phyloP scores from a whole-genome alignment of 2,329 filamentous ascomycete species.

The Rutstroemia sp. region DNA sequence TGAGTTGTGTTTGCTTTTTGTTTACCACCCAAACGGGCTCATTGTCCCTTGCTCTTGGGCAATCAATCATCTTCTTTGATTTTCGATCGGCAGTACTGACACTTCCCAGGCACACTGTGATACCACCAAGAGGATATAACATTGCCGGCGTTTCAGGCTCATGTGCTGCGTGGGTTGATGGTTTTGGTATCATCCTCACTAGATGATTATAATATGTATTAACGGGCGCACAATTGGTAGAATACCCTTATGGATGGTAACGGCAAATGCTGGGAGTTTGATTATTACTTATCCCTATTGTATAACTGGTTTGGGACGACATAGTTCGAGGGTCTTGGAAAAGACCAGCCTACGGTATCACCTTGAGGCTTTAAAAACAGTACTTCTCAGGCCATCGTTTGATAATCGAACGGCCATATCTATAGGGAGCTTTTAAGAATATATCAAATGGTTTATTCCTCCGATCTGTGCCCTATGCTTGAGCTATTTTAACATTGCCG shows the following conservation, averaged over 20 bases:
- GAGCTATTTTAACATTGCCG: background rate
- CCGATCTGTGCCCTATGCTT: background rate
- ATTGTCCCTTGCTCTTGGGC: background rate
- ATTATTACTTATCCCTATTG: constrained; percentile 1
- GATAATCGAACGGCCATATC: background rate
- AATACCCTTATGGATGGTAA: background rate
- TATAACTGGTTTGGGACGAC: constrained; percentile 7
- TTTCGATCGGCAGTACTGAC: constrained; percentile 19
- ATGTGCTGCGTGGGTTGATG: constrained; percentile 74
- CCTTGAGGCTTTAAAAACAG: constrained; percentile 4
- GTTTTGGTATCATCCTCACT: constrained; percentile 74
- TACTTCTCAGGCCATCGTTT: background rate
- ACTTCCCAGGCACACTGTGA: constrained; percentile 64
- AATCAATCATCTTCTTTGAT: background rate
- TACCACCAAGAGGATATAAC: constrained; percentile 82
- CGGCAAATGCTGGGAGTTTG: background rate
- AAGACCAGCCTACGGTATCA: background rate
- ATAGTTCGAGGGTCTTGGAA: background rate
- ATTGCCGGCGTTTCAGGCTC: constrained; percentile 84
- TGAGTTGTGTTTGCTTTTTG: constrained; percentile 44
- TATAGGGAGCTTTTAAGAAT: constrained; percentile 7
- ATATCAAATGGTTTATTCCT: background rate
- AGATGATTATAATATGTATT: constrained; percentile 34
- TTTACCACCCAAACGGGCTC: background rate
- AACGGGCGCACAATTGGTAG: background rate